Conservation (phyloP, 2,329 filamentous ascomycete species). For the Diaporthe sp. region DNA sequence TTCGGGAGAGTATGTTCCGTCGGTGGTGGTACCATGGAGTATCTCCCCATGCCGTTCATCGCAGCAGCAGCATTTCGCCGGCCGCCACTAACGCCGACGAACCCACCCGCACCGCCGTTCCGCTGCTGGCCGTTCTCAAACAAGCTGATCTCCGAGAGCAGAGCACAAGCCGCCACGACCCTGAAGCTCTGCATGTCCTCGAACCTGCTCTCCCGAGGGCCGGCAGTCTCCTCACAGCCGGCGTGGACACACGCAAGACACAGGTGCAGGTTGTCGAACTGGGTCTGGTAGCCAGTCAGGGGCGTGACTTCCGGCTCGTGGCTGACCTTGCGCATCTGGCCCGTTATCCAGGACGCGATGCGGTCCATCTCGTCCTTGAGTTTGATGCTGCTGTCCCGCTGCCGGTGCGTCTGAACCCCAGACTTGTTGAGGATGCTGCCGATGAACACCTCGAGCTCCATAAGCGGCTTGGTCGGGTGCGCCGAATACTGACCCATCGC, state of each 20-base stretch:
- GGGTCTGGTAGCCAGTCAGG: conserved; percentile 34
- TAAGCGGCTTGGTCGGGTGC: conserved; percentile 57
- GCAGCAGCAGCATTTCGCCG: neutral
- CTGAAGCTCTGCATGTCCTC: conserved; percentile 47
- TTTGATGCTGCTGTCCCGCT: conserved; percentile 64
- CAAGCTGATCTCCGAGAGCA: conserved; percentile 46
- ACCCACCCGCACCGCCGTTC: neutral
- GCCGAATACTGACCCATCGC: conserved; percentile 60
- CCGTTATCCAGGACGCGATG: conserved; percentile 55
- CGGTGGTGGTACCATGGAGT: neutral
- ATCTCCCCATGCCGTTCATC: neutral
- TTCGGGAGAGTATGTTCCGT: neutral
- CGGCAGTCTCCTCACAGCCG: conserved; percentile 35
- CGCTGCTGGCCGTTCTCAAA: conserved; percentile 13
- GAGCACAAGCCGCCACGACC: conserved; percentile 47
- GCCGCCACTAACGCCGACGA: conserved; percentile 17
- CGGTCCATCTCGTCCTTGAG: conserved; percentile 65
- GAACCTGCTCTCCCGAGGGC: conserved; percentile 12
- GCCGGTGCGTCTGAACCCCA: conserved; percentile 61
- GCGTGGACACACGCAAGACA: conserved; percentile 48
- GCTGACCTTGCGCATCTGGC: conserved; percentile 47
- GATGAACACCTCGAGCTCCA: conserved; percentile 67
- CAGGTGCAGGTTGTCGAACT: conserved; percentile 44
- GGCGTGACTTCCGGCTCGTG: neutral
- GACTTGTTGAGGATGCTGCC: conserved; percentile 66